Base-by-base conservation (phyloP, 2,329 filamentous ascomycete species). In the Immersiporthe knoxdaviesiana region DNA sequence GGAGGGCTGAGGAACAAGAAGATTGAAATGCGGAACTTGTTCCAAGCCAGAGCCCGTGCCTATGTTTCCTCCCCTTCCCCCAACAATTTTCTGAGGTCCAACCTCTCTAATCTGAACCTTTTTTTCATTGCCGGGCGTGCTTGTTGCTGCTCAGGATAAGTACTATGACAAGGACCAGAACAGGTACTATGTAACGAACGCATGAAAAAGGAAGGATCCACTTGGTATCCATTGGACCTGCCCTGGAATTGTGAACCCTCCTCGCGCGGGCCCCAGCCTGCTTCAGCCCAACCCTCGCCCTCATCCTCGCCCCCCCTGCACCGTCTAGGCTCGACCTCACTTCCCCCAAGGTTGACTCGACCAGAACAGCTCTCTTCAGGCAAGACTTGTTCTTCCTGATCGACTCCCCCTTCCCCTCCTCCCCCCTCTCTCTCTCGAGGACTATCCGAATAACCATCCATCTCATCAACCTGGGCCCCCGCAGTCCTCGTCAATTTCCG, bases 121-220 rank as follows among this genome's bases (percentile, higher is more conserved):
- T 21, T 47, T 47, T 16, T n/a, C 44, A n/a, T 47, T 10, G 44
- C n/a, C 44, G 21, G 44, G 18, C 21, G 41, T 6, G 18, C 16
- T 14, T 47, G 41, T 18, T 47, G 18, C 21, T 47, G 21, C 21
- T n/a, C 44, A 10, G 2, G 21, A 47, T 21, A n/a, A 47, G 12
- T 3, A 18, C 24, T 27, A 54, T n/a, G n/a, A 44, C 37, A 11
- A 63, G 24, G 60, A 4, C n/a, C 16, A 44, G 39, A 27, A 62
- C n/a, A 30, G 61, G 39, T n/a, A n/a, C n/a, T n/a, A n/a, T n/a
- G n/a, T 44, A 18, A 63, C 32, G 35, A 62, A 27, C 52, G 63
- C 63, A 65, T 65, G 52, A 66, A 66, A 47, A 59, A 60, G 64
- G 54, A 32, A 60, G 64, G 64, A 50, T 50, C 64, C 64, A 66